Evolutionary conservation across 768 basidiomycete genomes (phyloP).

Genomic region (Pisolithus microcarpus): DNA sequence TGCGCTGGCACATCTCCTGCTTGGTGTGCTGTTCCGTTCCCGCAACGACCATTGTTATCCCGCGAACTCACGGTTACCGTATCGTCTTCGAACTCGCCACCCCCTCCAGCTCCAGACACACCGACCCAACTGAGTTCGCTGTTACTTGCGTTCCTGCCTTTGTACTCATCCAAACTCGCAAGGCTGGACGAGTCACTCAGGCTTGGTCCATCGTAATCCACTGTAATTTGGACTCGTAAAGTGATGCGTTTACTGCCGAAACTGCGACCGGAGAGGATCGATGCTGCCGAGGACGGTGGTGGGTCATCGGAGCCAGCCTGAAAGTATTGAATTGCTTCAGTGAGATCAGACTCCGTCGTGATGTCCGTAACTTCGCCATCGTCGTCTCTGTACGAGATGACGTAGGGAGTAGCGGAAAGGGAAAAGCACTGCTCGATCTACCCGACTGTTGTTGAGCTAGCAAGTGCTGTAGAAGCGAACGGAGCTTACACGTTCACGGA

Average conservation of each 20-base stretch:
- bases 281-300: slow-evolving; percentile 63
- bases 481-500: slow-evolving; percentile 60
- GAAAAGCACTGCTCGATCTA: slow-evolving; percentile 85
- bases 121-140: slow-evolving; percentile 38
- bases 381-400: slow-evolving; percentile 81
- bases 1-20: neutral
- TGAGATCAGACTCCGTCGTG: slow-evolving; percentile 62
- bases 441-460: neutral
- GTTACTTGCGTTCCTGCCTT: slow-evolving; percentile 50
- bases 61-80: slow-evolving; percentile 70
- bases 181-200: slow-evolving; percentile 85
- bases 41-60: slow-evolving; percentile 34
- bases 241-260: slow-evolving; percentile 67
- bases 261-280: slow-evolving; percentile 60
- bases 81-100: slow-evolving; percentile 56
- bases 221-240: slow-evolving; percentile 63
- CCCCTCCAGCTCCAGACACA: slow-evolving; percentile 36
- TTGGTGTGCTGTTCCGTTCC: slow-evolving; percentile 2
- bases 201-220: slow-evolving; percentile 89
- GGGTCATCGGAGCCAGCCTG: slow-evolving; percentile 67
- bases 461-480: neutral
- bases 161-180: slow-evolving; percentile 69
- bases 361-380: slow-evolving; percentile 75
- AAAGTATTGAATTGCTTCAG: slow-evolving; percentile 86
- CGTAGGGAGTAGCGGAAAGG: slow-evolving; percentile 60